phyloP scores from a whole-genome alignment of 208 protist species.

The Herpetomonas samuelpessoai region DNA sequence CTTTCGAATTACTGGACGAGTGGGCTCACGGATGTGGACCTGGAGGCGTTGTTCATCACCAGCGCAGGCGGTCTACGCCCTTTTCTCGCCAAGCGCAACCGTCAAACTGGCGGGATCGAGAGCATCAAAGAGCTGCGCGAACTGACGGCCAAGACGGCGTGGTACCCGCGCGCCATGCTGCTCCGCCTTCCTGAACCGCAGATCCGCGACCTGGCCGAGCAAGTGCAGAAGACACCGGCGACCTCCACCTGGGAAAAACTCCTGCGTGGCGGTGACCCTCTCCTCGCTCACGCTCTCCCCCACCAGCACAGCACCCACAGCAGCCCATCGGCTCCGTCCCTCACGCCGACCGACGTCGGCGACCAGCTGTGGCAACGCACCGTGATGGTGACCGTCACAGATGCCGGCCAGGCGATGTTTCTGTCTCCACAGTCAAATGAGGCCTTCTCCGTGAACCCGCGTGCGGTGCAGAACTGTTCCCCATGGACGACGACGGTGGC shows the following conservation, averaged over 20 bases:
- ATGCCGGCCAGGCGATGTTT: constrained; percentile 48
- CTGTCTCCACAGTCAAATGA: constrained; percentile 76
- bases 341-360: constrained; percentile 1
- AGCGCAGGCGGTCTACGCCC: constrained; percentile 52
- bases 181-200: constrained; percentile 42
- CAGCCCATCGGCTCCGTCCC: constrained; percentile 1
- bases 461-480: constrained; percentile 40
- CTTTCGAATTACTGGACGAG: constrained; percentile 76
- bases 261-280: constrained; percentile 40
- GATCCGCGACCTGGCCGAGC: constrained; percentile 35
- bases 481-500: constrained; percentile 32
- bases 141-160: constrained; percentile 32
- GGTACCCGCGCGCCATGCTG: constrained; percentile 45
- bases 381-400: constrained; percentile 61
- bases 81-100: constrained; percentile 66
- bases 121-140: constrained; percentile 69
- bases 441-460: constrained; percentile 46
- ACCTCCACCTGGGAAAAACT: constrained; percentile 50
- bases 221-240: constrained; percentile 27
- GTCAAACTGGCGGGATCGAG: constrained; percentile 56
- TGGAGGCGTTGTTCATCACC: constrained; percentile 71
- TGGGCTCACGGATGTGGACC: constrained; percentile 50
- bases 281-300: constrained; percentile 32
- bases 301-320: constrained; percentile 10
- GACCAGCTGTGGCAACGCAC: constrained; percentile 36